Conservation (phyloP, 169 alveolate species). For the Eimeria mitis region DNA sequence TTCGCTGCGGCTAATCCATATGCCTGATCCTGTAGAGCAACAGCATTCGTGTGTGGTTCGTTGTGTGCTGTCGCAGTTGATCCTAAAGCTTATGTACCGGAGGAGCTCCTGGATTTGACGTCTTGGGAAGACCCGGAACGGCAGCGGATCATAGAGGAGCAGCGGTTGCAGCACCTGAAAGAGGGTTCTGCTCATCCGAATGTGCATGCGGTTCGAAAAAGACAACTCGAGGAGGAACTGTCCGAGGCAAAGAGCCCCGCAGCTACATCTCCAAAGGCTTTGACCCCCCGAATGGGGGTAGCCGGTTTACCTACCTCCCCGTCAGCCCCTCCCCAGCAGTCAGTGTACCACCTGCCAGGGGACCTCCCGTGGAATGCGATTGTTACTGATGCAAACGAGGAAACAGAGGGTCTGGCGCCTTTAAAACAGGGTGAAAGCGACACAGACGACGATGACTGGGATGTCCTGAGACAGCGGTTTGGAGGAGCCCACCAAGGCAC, state of each 20-base stretch:
- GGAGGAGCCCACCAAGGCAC: constrained; percentile 70
- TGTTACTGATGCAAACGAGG: background rate
- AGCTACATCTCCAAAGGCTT: background rate
- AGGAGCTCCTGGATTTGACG: background rate
- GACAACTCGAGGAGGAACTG: background rate
- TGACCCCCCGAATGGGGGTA: constrained; percentile 24
- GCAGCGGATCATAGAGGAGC: constrained; percentile 22
- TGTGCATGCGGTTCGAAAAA: background rate
- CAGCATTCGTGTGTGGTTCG: background rate
- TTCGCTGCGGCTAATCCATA: background rate
- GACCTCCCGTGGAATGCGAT: constrained; percentile 26
- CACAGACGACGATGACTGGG: constrained; percentile 71
- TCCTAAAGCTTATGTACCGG: constrained; percentile 49
- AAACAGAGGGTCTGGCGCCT: background rate
- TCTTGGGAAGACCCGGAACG: constrained; percentile 46
- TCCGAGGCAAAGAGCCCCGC: background rate
- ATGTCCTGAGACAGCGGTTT: constrained; percentile 30
- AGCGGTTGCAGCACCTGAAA: constrained; percentile 36
- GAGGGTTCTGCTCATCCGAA: constrained; percentile 41
- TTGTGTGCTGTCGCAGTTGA: constrained; percentile 18
- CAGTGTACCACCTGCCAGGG: constrained; percentile 10
- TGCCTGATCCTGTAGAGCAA: background rate
- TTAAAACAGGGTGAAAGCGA: background rate
- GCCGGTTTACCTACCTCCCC: constrained; percentile 11
- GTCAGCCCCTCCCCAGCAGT: constrained; percentile 11